Base-by-base conservation (phyloP, 306 rosid genomes). In the Sindora glabra region DNA sequence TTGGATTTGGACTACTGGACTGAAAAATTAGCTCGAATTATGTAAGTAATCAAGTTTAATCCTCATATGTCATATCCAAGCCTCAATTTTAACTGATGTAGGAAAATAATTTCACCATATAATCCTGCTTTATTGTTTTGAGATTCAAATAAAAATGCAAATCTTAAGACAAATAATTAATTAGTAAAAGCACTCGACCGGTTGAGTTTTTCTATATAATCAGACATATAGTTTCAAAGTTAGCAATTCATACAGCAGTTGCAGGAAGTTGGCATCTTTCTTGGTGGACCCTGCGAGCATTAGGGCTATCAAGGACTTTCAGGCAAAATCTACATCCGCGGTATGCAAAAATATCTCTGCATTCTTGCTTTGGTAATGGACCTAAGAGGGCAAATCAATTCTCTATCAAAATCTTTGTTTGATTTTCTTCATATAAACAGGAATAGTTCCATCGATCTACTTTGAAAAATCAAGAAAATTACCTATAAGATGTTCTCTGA, bases 401-500 rank as follows among this genome's bases (percentile, higher is more conserved):
- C 9, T 26, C 30, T 53, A 33, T 68, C 41, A 66, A 14, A 33
- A 61, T 44, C 51, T 62, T 29, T 62, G 30, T 2, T 26, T 6
- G 30, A 26, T 3, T 17, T 41, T 27, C 21, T 30, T 40, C 2
- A 6, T 3, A 14, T 14, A 54, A 62, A 9, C 36, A 13, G 10
- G 51, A n/a, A n/a, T n/a, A n/a, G n/a, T 21, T 16, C 11, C 5
- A 5, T 14, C 5, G 34, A 38, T n/a, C n/a, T 52, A 40, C 23
- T 11, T 62, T 10, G 47, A 24, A n/a, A 50, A 41, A 36, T 23
- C 11, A 4, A 12, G 6, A 22, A 9, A 12, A 32, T 46, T 83
- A 88, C 99, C 99, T 33, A 80, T 82, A 45, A 94, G 87, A 72
- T 94, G 99, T 77, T 89, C 99, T 70, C 97, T 77, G 5, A 94